Base-by-base conservation (phyloP, 2,329 filamentous ascomycete species). In the Chaetomiaceae sp. region DNA sequence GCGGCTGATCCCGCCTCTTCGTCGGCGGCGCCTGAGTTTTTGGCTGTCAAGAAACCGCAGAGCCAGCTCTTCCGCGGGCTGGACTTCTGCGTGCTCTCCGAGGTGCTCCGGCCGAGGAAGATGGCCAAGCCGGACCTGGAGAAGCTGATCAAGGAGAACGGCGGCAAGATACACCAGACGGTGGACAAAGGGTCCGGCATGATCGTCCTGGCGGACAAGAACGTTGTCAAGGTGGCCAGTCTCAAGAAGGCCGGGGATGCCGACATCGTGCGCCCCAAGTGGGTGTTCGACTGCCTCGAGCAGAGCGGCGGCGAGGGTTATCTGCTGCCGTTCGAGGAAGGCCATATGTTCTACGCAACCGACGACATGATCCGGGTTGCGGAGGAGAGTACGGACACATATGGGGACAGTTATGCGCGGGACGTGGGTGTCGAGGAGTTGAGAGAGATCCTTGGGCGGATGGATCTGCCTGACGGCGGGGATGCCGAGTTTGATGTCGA, bases 11-110 rank as follows among this genome's bases (percentile, higher is more conserved):
- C 10, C 50, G 85, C 82, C 0, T 90, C 90, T 1, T 81, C 83
- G 35, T 67, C 1, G 66, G 39, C 74, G 4, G 58, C 53, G 0
- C 63, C 57, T 1, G 59, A 62, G 38, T 84, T 83, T 18, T 5
- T 56, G 69, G 75, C 78, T n/a, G 26, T 36, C 11, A 38, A 18
- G 19, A 47, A 37, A 22, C 34, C 38, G 1, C 72, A 72, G 36
- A 81, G 79, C 0, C 75, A 78, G 36, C 62, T 94, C 0, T 95
- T 96, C 55, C 72, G 82, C 8, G 85, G 86, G 0, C 65, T 93
- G 12, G 83, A 79, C 33, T 95, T 96, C 61, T 94, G 82, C 67
- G 77, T 97, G 17, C 76, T 96, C 60, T 90, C 85, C 2, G 89
- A 94, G 42, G 81, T 84, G 22, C 62, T 74, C 1, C 72, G 76